Conservation (phyloP, 164 flowering plant genomes). For the Nelumbo lutea region DNA sequence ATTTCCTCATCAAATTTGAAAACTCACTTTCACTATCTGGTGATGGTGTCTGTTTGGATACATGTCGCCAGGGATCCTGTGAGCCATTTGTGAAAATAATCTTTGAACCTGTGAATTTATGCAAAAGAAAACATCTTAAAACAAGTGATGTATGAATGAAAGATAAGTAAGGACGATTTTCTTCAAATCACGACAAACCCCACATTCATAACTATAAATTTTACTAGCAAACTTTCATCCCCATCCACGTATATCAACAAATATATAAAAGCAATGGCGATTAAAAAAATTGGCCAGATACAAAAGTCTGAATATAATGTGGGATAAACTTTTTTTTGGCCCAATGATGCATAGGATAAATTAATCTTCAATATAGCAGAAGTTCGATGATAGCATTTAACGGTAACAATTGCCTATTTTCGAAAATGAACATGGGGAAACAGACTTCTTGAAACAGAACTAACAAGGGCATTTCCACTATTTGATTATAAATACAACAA, state of each 20-base stretch:
- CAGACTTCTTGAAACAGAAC: no score
- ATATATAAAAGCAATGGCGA: no score
- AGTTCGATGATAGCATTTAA: no score
- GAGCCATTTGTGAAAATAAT: slow-evolving; percentile 94
- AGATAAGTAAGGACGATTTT: neutral
- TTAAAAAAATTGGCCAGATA: no score
- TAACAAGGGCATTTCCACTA: no score
- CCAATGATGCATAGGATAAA: no score
- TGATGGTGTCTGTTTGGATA: slow-evolving; percentile 85
- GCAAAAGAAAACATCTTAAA: neutral
- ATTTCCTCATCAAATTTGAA: neutral
- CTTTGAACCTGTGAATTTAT: slow-evolving; percentile 62
- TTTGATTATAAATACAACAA: no score
- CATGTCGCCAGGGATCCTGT: slow-evolving; percentile 99
- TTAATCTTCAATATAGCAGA: no score
- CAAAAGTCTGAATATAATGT: no score
- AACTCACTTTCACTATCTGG: slow-evolving; percentile 80
- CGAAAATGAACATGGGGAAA: no score
- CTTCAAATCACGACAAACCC: neutral
- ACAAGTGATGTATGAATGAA: neutral
- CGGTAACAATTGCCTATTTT: no score
- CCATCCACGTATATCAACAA: neutral
- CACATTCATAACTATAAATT: neutral
- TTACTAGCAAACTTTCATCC: neutral
- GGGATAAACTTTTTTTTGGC: no score